A percentile compares a stretch with the other conserved stretches of the same genome.
These are phyloP conservation scores for Ballota nigra DNA, from an alignment of 257 asterid species.

Conservation along the genomic window DNA sequence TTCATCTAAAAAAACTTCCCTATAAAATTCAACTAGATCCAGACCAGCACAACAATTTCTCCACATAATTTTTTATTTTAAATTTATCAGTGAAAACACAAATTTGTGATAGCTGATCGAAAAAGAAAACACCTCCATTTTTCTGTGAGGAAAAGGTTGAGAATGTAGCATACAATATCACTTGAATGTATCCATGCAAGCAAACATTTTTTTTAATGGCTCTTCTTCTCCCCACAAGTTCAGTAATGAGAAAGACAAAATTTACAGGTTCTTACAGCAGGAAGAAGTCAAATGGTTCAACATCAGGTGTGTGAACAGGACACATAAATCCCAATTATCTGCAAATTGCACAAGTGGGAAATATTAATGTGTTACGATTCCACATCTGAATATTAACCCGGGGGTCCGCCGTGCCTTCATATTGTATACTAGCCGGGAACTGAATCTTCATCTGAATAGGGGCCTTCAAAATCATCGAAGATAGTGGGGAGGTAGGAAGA, in stretches of 20 bases:
- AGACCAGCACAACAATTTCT: not conserved
- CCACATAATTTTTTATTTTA: not conserved
- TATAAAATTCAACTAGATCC: not conserved
- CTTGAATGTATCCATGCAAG: slow-evolving; percentile 8
- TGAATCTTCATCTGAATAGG: too few relatives aligned
- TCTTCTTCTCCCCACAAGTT: not conserved
- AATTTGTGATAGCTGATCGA: not conserved
- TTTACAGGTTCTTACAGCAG: slow-evolving; percentile 69
- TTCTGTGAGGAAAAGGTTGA: not conserved
- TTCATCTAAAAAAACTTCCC: not conserved
- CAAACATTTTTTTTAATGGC: not conserved
- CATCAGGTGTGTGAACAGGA: slow-evolving; percentile 98
- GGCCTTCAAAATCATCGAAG: too few relatives aligned
- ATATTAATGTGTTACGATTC: too few relatives aligned
- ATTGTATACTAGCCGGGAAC: too few relatives aligned
- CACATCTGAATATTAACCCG: too few relatives aligned
- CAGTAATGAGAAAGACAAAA: not conserved
- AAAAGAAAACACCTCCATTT: too few relatives aligned
- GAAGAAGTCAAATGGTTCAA: slow-evolving; percentile 88
- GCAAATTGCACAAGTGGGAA: slow-evolving; percentile 22
- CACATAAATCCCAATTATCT: slow-evolving; percentile 98
- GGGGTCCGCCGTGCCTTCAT: too few relatives aligned
- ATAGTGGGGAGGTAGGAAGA: too few relatives aligned
- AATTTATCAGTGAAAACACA: not conserved
- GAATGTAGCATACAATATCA: not conserved